These are phyloP conservation scores for Epichloe scottii DNA, from an alignment of 2,329 filamentous ascomycete species.

Conservation along the genomic window DNA sequence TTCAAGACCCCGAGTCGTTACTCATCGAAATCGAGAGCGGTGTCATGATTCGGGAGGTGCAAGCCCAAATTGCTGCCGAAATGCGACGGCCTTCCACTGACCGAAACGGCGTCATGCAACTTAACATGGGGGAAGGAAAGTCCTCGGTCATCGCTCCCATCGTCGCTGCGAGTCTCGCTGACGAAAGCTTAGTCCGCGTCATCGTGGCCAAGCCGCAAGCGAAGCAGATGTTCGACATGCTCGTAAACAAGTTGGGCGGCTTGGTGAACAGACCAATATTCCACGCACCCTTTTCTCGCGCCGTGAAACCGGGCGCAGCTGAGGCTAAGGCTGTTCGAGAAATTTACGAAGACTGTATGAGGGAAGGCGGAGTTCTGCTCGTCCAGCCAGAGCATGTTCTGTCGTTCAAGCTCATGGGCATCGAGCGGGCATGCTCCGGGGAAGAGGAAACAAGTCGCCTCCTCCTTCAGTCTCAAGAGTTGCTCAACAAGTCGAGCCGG, in stretches of 20 bases:
- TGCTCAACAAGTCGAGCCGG: constrained; percentile 27
- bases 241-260: constrained; percentile 32
- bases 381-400: constrained; percentile 52
- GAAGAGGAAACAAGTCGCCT: constrained; percentile 13
- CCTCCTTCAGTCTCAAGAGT: constrained; percentile 29
- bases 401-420: constrained; percentile 49
- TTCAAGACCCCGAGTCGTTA: constrained; percentile 43
- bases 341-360: constrained; percentile 34
- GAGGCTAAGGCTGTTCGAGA: constrained; percentile 23
- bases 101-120: constrained; percentile 44
- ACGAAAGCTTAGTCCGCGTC: constrained; percentile 41
- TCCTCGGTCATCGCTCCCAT: constrained; percentile 58
- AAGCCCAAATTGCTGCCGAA: constrained; percentile 41
- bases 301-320: constrained; percentile 19
- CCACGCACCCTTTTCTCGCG: constrained; percentile 46
- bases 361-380: constrained; percentile 40
- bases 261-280: constrained; percentile 41
- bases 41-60: constrained; percentile 46
- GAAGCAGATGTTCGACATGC: constrained; percentile 32
- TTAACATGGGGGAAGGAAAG: constrained; percentile 64
- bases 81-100: constrained; percentile 35
- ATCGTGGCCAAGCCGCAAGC: constrained; percentile 50
- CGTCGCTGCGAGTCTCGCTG: constrained; percentile 39
- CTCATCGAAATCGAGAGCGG: constrained; percentile 52
- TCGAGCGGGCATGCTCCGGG: constrained; percentile 32